Conservation (phyloP, 2,329 filamentous ascomycete species). For the Claviceps africana region DNA sequence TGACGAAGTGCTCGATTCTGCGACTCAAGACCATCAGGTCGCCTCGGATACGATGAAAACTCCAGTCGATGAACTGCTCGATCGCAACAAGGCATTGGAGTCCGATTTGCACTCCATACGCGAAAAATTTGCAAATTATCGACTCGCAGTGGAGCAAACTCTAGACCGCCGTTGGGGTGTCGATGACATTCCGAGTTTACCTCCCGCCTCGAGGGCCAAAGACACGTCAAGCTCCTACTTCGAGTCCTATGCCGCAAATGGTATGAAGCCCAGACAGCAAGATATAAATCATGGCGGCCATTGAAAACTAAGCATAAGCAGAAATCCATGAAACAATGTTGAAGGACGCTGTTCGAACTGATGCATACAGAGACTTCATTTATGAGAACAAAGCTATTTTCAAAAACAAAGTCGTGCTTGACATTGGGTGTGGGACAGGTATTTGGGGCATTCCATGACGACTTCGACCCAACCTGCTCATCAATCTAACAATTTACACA, state of each 20-base stretch:
- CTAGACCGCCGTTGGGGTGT: conserved; percentile 51
- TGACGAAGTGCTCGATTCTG: conserved; percentile 50
- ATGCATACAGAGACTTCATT: conserved; percentile 89
- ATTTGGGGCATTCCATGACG: conserved; percentile 9
- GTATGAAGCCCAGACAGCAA: conserved; percentile 26
- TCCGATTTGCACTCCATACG: conserved; percentile 45
- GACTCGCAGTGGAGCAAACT: conserved; percentile 50
- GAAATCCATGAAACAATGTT: conserved; percentile 95
- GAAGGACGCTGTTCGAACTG: conserved; percentile 75
- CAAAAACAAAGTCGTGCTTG: conserved; percentile 71
- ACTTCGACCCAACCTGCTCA: background rate
- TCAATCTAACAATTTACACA: conserved; percentile 12
- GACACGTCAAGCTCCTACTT: conserved; percentile 33
- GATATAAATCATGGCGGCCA: background rate
- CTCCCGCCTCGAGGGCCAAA: conserved; percentile 8
- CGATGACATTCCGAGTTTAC: conserved; percentile 20
- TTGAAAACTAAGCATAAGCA: conserved; percentile 16
- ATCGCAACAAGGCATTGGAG: conserved; percentile 42
- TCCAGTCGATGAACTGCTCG: conserved; percentile 24
- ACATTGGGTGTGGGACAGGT: conserved; percentile 74
- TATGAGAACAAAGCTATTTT: conserved; percentile 85
- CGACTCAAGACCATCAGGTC: conserved; percentile 26
- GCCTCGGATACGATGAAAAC: conserved; percentile 4
- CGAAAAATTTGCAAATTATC: conserved; percentile 51
- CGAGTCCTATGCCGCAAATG: conserved; percentile 48